These are phyloP conservation scores for Colletotrichum brevisporum DNA, from an alignment of 2,329 filamentous ascomycete species.

Conservation along the genomic window DNA sequence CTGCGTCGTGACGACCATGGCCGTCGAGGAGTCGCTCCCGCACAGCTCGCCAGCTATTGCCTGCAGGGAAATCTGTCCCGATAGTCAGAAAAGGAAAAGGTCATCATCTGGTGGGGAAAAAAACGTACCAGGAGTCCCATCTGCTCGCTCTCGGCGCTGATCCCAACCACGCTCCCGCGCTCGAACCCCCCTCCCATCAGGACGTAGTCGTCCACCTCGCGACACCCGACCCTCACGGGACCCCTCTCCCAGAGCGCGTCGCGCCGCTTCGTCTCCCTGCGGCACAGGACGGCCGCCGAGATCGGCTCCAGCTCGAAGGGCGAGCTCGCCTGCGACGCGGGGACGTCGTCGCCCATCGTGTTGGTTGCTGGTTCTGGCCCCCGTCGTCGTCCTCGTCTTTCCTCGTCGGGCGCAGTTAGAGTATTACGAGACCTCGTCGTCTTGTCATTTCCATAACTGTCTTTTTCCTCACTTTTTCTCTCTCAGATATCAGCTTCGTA, in stretches of 20 bases:
- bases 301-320: slow-evolving; percentile 60
- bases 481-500: too few relatives aligned
- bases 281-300: slow-evolving; percentile 59
- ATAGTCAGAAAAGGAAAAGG: neutral
- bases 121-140: slow-evolving; percentile 62
- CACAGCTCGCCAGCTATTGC: slow-evolving; percentile 59
- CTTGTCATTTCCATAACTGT: slow-evolving; percentile 5
- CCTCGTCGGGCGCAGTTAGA: neutral
- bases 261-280: slow-evolving; percentile 54
- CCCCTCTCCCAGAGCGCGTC: slow-evolving; percentile 50
- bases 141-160: slow-evolving; percentile 67
- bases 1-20: slow-evolving; percentile 65
- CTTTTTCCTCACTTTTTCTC: too few relatives aligned
- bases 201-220: slow-evolving; percentile 63
- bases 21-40: slow-evolving; percentile 45
- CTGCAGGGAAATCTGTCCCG: slow-evolving; percentile 62
- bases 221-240: slow-evolving; percentile 58
- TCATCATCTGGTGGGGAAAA: neutral
- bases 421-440: too few relatives aligned
- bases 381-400: neutral
- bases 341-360: neutral
- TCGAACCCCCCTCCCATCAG: slow-evolving; percentile 64
- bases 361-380: neutral
- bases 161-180: slow-evolving; percentile 65
- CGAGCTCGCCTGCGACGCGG: slow-evolving; percentile 61